Evolutionary conservation across 2,329 filamentous ascomycete species (phyloP), one percentile per base, ranked within the genome.

Genomic region (Xylaria sp.): DNA sequence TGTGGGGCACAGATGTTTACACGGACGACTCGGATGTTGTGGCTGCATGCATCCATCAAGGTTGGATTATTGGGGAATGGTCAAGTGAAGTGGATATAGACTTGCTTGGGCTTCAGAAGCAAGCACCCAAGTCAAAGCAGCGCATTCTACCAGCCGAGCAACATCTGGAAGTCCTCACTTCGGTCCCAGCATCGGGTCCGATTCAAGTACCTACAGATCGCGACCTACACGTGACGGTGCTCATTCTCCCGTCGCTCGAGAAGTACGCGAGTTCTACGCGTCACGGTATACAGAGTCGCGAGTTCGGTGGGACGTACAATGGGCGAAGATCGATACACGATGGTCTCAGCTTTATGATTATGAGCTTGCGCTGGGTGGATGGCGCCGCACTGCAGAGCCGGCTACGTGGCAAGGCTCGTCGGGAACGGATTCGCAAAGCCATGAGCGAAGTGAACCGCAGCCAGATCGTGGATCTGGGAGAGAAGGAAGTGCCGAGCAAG

Each of bases 1-100:
- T 99, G 0, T 99, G 94, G 93, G 95, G 95, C 1, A 95, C 92
- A 0, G 93, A 96, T 37, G 85, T 99, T 6, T 98, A 98, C 73
- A 96, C 93, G 0, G 95, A 99, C 69, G 95, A 99, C 76, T 97
- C 93, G 0, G 95, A 99, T 72, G 87, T 95, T 0, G 85, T 99
- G 23, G 94, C 93, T 0, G 93, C 94, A 2, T 94, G 93, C 62
- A 94, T 99, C 46, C 95, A 99, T 74, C 88, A 89, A 1, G 95
- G 95, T 3, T 98, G 93, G 88, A 90, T 99, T 68, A 88, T 89
- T 41, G 94, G 94, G 33, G 92, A 93, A 70, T 97, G 93, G 90
- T 82, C 87, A 4, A 87, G 93, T 6, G 90, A 92, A 35, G 85
- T 95, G 1, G 90, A 95, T 68, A 81, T 86, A 1, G 80, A 82